Base-by-base conservation (phyloP, 2,329 filamentous ascomycete species). In the Chrysoporthe deuterocubensis region DNA sequence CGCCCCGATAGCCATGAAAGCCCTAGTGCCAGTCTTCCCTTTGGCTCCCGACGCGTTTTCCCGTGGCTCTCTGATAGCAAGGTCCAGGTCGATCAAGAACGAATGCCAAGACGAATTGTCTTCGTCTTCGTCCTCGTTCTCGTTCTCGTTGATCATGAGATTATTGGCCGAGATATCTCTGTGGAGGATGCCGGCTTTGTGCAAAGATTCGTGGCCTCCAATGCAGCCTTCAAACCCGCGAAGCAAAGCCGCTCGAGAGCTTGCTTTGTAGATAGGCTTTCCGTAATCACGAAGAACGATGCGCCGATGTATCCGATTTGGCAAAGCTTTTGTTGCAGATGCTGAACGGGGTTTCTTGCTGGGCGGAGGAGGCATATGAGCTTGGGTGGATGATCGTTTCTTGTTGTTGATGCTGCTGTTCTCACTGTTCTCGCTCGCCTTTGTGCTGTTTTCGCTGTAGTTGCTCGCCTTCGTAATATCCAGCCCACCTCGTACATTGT, bases 1-100 rank as follows among this genome's bases (percentile, higher is more conserved):
- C 2, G 75, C 75, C 0, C 81, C 78, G 66, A 84, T 82, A 6
- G 80, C 81, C 78, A 85, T 84, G 66, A 83, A 84, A 1, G 78
- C 79, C 71, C 76, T 75, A n/a, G 80, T 84, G 9, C 81, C 79
- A 1, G 79, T 83, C 73, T 80, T 83, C 1, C 78, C 76, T 61
- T 73, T 77, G 43, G 79, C 78, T 67, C 80, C 80, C 1, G 77
- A 82, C n/a, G 75, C 69, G 7, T 42, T 42, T 58, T 75, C 72
- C 46, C 77, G 76, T 9, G 5, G 4, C 9, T 40, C 37, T 40
- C 9, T 40, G 4, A 40, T 40, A 40, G 37, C 37, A 7, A 40
- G 37, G 37, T 40, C 37, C 37, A 40, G 37, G 9, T 40, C 37
- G 9, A 40, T 40, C 37, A 40, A 40, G 37, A 40, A 40, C 9